These are phyloP conservation scores for Eimeria brunetti DNA, from an alignment of 169 alveolate species.

Conservation along the genomic window DNA sequence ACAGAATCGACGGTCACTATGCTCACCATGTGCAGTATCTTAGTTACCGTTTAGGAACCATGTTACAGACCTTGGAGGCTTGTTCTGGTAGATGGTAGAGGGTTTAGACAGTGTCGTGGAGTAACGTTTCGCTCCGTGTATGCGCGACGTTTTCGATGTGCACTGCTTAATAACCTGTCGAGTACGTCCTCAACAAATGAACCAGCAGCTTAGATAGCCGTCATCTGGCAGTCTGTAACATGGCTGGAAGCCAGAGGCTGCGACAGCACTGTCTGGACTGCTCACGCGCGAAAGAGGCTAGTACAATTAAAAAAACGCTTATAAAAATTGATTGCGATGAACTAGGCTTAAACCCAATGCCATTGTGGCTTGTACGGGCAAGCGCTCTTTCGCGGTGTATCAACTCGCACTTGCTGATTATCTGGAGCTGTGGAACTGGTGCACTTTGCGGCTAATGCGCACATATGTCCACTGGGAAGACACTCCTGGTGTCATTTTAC, in stretches of 20 bases:
- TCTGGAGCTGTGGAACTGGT: not conserved
- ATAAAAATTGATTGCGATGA: not conserved
- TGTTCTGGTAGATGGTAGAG: not conserved
- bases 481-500: not conserved
- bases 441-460: not conserved
- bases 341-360: not conserved
- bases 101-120: not conserved
- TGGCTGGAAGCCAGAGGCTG: not conserved
- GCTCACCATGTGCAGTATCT: not conserved
- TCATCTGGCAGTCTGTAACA: not conserved
- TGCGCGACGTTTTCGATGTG: not conserved
- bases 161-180: not conserved
- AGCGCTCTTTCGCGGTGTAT: not conserved
- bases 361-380: not conserved
- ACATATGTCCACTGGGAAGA: not conserved
- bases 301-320: not conserved
- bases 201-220: not conserved
- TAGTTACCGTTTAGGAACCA: not conserved
- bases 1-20: not conserved
- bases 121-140: not conserved
- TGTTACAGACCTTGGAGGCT: not conserved
- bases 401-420: not conserved
- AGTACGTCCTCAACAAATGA: not conserved
- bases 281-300: not conserved
- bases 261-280: not conserved